Evolutionary conservation across 23 red algal species (phyloP).

Genomic region (Chondrus crispus): DNA sequence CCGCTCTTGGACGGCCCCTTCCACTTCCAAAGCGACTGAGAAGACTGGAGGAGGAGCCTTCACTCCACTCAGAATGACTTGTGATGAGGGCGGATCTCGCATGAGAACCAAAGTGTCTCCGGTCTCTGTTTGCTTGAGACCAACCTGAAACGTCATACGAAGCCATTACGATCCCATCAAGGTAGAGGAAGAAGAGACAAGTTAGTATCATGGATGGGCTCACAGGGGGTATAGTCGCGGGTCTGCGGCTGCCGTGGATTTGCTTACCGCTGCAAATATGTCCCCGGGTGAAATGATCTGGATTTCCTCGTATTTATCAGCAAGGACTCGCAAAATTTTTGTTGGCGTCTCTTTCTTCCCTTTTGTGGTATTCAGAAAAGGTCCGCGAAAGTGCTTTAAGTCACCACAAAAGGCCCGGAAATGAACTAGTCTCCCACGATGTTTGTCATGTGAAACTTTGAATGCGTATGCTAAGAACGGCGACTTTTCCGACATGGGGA

Average conservation of each 20-base stretch:
- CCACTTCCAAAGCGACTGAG: slow-evolving; percentile 62
- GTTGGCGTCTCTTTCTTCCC: slow-evolving; percentile 63
- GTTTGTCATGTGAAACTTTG: slow-evolving; percentile 87
- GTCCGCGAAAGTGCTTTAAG: not conserved
- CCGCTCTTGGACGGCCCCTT: slow-evolving; percentile 42
- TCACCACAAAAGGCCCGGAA: slow-evolving; percentile 74
- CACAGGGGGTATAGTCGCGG: no score
- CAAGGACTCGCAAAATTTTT: slow-evolving; percentile 69
- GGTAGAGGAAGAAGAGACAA: not conserved
- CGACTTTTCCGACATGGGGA: not conserved
- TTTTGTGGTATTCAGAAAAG: slow-evolving; percentile 51
- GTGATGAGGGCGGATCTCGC: slow-evolving; percentile 16
- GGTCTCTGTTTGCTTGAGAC: slow-evolving; percentile 68
- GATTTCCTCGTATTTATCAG: slow-evolving; percentile 70
- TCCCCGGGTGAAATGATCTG: slow-evolving; percentile 30
- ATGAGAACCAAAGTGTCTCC: slow-evolving; percentile 84
- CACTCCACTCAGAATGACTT: slow-evolving; percentile 55
- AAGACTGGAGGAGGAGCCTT: slow-evolving; percentile 78
- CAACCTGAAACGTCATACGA: not conserved
- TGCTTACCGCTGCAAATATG: slow-evolving; percentile 74
- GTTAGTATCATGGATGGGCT: not conserved
- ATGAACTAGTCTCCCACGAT: slow-evolving; percentile 83
- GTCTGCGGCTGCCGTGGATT: no score
- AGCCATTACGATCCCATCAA: no score
- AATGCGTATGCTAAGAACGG: slow-evolving; percentile 83